Conservation (phyloP, 169 alveolate genomes). For the Eimeria tenella region DNA sequence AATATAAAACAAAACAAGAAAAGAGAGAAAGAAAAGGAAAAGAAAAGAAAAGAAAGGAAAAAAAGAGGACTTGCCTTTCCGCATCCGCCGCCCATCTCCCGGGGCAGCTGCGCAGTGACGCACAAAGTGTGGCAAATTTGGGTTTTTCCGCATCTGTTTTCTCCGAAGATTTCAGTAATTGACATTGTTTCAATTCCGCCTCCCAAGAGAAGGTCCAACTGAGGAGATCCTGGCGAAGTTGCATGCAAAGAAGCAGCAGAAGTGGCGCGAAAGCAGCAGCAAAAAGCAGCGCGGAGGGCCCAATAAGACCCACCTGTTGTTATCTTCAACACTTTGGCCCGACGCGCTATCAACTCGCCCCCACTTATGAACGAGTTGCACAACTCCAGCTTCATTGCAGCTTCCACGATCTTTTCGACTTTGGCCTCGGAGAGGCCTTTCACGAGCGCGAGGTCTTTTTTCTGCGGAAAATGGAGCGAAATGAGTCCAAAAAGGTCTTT, state of each 20-base stretch:
- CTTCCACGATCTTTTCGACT: constrained; percentile 97
- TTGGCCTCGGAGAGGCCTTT: constrained; percentile 99
- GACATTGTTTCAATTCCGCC: constrained; percentile 98
- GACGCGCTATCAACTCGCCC: constrained; percentile 70
- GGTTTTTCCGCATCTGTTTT: constrained; percentile 99
- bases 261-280: not conserved
- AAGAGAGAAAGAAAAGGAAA: no score
- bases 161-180: constrained; percentile 99
- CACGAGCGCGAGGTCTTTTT: constrained; percentile 83
- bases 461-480: constrained; percentile 8
- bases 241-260: constrained; percentile 58
- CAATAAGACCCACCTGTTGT: constrained; percentile 67
- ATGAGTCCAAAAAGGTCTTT: not conserved
- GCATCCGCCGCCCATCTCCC: constrained; percentile 94
- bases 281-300: not conserved
- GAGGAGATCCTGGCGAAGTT: constrained; percentile 95
- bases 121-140: constrained; percentile 98
- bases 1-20: no score
- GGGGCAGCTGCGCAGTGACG: constrained; percentile 96
- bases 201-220: constrained; percentile 95
- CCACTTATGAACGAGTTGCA: constrained; percentile 83
- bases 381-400: constrained; percentile 90
- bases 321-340: constrained; percentile 77
- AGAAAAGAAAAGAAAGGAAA: not conserved
- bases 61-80: constrained; percentile 89